Conservation (phyloP, 805 yeast genomes). For the Pichia paraexigua region DNA sequence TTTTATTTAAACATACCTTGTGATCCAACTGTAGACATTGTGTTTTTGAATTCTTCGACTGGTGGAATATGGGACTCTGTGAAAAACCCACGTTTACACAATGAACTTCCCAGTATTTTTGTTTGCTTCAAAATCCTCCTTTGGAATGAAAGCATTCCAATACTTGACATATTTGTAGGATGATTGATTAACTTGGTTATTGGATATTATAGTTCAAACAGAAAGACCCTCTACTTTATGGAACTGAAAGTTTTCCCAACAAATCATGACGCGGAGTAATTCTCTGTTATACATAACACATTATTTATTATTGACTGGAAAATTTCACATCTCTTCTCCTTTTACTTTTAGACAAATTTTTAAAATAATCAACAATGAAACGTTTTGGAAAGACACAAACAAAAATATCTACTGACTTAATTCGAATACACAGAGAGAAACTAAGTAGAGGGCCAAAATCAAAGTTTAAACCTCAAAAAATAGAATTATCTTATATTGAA, state of each 20-base stretch:
- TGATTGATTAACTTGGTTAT: neutral
- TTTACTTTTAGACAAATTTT: neutral
- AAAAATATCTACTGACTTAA: neutral
- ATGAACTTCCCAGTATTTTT: neutral
- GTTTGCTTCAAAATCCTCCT: neutral
- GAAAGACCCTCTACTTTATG: no score
- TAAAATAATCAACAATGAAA: neutral
- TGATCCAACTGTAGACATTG: conserved; percentile 31
- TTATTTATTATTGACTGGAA: no score
- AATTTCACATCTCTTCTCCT: neutral
- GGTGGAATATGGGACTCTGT: conserved; percentile 18
- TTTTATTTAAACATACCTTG: conserved; percentile 22
- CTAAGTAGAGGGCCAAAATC: neutral
- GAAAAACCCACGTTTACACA: conserved; percentile 5
- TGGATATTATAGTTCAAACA: no score
- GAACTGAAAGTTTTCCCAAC: no score
- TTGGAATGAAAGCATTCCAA: neutral
- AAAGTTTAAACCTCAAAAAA: neutral
- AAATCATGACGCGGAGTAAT: neutral
- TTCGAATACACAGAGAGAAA: neutral
- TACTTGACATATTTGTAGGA: neutral
- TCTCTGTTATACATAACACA: neutral
- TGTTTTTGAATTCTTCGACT: conserved; percentile 23
- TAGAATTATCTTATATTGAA: neutral
- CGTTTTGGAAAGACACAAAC: neutral